Evolutionary conservation across 2,329 filamentous ascomycete species (phyloP).

Genomic region (Cladosporium sp.): DNA sequence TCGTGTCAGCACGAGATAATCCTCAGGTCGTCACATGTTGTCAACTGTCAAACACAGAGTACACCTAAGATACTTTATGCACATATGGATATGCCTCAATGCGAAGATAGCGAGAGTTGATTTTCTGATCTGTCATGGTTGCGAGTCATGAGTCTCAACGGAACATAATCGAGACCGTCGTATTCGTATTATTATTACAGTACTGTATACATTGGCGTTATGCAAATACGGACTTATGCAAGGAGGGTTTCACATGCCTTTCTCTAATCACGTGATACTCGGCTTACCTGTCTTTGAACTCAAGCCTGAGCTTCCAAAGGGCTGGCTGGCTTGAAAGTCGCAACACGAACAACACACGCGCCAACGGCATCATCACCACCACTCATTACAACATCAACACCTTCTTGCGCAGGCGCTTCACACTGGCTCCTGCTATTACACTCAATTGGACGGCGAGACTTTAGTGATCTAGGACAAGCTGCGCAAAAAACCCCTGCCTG

Average conservation of each 20-base stretch:
- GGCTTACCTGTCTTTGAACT: neutral
- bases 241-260: neutral
- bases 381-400: neutral
- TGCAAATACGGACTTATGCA: neutral
- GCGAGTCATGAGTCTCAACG: neutral
- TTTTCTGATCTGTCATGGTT: neutral
- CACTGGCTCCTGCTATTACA: neutral
- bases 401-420: slow-evolving; percentile 3
- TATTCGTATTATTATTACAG: too few relatives aligned
- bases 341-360: slow-evolving; percentile 7
- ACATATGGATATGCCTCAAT: neutral
- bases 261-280: neutral
- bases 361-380: neutral
- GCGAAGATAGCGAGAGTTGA: neutral
- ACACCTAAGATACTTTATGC: neutral
- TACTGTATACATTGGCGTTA: neutral
- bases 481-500: neutral
- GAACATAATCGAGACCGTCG: neutral
- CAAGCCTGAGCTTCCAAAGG: neutral
- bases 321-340: slow-evolving; percentile 4
- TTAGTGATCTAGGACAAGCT: neutral
- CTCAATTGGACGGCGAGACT: neutral
- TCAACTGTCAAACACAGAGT: neutral
- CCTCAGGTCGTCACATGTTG: neutral
- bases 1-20: neutral